Conservation (phyloP, 495 filamentous ascomycete genomes). For the Xylaria flabelliformis region DNA sequence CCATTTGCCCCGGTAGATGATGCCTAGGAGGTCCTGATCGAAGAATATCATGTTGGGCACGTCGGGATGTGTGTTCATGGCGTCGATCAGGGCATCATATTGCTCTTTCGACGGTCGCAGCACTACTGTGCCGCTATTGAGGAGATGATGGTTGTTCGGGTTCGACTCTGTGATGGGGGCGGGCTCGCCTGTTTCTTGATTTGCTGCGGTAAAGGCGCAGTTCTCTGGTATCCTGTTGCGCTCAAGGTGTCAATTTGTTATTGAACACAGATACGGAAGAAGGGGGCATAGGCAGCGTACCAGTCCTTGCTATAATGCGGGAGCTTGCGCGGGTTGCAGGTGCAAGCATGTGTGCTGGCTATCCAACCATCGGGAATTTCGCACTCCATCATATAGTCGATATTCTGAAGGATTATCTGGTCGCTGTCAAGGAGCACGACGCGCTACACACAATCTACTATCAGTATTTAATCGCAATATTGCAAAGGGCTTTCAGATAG, state of each 20-base stretch:
- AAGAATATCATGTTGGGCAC: slow-evolving; percentile 51
- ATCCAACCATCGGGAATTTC: slow-evolving; percentile 45
- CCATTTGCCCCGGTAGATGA: slow-evolving; percentile 47
- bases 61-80: slow-evolving; percentile 51
- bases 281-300: slow-evolving; percentile 13
- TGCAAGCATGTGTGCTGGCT: slow-evolving; percentile 46
- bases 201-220: slow-evolving; percentile 48
- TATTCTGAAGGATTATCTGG: slow-evolving; percentile 48
- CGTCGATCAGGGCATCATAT: slow-evolving; percentile 43
- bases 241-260: background rate
- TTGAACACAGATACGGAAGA: background rate
- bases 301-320: slow-evolving; percentile 48
- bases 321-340: slow-evolving; percentile 48
- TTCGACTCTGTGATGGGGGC: slow-evolving; percentile 40
- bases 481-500: background rate
- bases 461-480: slow-evolving; percentile 2
- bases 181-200: slow-evolving; percentile 45
- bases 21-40: slow-evolving; percentile 49
- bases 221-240: slow-evolving; percentile 42
- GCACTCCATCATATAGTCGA: slow-evolving; percentile 51
- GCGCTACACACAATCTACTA: slow-evolving; percentile 33
- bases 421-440: slow-evolving; percentile 51
- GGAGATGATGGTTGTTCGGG: slow-evolving; percentile 47
- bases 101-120: slow-evolving; percentile 42
- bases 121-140: slow-evolving; percentile 50